Conservation (phyloP, 139 green algal species). For the Pseudopediastrum boryanum region DNA sequence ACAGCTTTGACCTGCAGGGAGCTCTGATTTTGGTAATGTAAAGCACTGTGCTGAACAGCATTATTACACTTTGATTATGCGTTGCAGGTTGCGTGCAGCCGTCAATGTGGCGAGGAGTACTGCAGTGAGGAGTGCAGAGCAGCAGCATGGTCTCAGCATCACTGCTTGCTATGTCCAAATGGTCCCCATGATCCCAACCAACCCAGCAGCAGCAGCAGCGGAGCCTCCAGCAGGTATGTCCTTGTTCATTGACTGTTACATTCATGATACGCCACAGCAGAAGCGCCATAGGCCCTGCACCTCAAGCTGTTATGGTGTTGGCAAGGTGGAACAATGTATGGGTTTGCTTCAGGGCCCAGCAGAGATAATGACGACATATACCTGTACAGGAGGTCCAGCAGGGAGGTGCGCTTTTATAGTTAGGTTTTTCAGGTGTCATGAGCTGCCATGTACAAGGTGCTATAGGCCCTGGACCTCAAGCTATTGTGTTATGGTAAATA, state of each 20-base stretch:
- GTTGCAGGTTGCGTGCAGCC: slow-evolving; percentile 55
- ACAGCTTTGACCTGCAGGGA: too few species aligned
- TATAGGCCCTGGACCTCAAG: too few species aligned
- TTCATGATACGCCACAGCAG: background rate
- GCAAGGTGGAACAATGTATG: background rate
- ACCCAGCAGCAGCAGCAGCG: slow-evolving; percentile 17
- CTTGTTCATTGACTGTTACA: background rate
- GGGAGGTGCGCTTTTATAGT: too few species aligned
- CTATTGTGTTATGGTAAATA: too few species aligned
- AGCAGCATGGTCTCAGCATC: slow-evolving; percentile 56
- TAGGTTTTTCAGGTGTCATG: too few species aligned
- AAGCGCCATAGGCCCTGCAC: background rate
- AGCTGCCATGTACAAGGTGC: too few species aligned
- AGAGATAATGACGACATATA: too few species aligned
- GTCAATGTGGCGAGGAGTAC: slow-evolving; percentile 56
- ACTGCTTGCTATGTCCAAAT: slow-evolving; percentile 64
- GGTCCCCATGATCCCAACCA: background rate
- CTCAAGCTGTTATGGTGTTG: background rate
- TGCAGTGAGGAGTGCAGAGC: slow-evolving; percentile 57
- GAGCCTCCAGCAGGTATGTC: slow-evolving; percentile 6
- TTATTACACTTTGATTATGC: too few species aligned
- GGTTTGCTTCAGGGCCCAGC: background rate
- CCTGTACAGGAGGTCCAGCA: too few species aligned
- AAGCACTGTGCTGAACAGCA: too few species aligned
- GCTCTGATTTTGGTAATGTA: too few species aligned